These are phyloP conservation scores for Aspergillus wentii DNA, from an alignment of 495 filamentous ascomycete species.

Conservation along the genomic window DNA sequence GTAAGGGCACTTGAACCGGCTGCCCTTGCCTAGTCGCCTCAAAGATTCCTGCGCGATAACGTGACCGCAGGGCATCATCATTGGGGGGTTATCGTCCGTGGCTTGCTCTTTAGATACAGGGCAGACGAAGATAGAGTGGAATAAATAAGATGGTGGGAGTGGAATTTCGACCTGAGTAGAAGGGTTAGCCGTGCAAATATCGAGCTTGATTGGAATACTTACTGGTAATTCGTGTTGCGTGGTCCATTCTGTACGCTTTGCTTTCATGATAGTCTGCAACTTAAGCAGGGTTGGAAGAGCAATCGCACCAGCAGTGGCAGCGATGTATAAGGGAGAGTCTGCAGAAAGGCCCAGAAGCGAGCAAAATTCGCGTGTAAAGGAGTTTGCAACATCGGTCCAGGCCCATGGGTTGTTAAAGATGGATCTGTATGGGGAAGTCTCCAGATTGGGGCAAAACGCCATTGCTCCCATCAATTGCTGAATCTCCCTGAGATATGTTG, in stretches of 20 bases:
- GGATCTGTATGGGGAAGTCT: constrained; percentile 64
- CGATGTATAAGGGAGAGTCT: constrained; percentile 85
- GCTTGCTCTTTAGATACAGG: constrained; percentile 95
- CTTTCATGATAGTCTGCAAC: constrained; percentile 72
- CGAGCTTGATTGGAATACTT: constrained; percentile 8
- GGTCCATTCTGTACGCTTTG: constrained; percentile 92
- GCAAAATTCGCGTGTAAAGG: constrained; percentile 93
- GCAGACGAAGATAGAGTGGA: constrained; percentile 96
- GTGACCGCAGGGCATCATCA: constrained; percentile 97
- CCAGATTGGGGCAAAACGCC: constrained; percentile 65
- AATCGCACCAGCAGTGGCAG: constrained; percentile 85
- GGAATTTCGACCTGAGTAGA: constrained; percentile 71
- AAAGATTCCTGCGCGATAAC: constrained; percentile 85
- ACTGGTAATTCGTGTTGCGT: constrained; percentile 84
- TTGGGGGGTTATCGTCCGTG: constrained; percentile 87
- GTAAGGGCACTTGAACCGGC: constrained; percentile 90
- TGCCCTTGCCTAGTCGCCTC: constrained; percentile 68
- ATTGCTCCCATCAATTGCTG: constrained; percentile 72
- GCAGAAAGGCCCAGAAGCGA: constrained; percentile 82
- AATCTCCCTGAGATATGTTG: constrained; percentile 68
- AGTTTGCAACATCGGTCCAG: constrained; percentile 74
- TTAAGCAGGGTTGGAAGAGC: constrained; percentile 83
- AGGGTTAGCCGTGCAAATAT: constrained; percentile 3
- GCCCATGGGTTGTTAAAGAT: constrained; percentile 68
- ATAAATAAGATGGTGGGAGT: constrained; percentile 78